Conservation (phyloP, 805 yeast species). For the Wickerhamiella cacticola region DNA sequence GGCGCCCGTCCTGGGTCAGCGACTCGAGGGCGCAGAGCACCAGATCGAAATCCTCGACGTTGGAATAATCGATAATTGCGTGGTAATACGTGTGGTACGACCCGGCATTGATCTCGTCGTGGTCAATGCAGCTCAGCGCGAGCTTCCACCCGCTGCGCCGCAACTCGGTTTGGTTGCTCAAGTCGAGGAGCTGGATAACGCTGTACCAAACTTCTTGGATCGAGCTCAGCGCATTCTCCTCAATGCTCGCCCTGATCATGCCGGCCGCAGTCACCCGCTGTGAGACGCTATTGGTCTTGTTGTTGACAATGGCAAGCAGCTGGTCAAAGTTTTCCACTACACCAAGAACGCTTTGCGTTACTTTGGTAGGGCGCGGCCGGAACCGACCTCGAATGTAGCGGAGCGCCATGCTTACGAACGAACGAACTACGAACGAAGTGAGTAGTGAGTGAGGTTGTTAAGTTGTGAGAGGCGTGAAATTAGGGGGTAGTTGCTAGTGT, state of each 20-base stretch:
- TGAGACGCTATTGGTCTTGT: slow-evolving; percentile 20
- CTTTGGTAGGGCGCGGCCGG: slow-evolving; percentile 8
- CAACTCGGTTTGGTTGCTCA: slow-evolving; percentile 28
- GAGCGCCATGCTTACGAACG: slow-evolving; percentile 10
- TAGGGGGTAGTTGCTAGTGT: no score
- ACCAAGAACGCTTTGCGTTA: slow-evolving; percentile 25
- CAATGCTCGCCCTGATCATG: slow-evolving; percentile 39
- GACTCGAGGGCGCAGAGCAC: slow-evolving; percentile 38
- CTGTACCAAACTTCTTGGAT: slow-evolving; percentile 69
- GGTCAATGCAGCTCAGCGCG: slow-evolving; percentile 42
- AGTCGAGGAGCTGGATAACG: slow-evolving; percentile 42
- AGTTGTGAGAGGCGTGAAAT: no score
- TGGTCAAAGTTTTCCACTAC: slow-evolving; percentile 26
- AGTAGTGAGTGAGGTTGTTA: no score
- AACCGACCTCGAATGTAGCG: slow-evolving; percentile 10
- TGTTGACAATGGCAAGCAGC: slow-evolving; percentile 23
- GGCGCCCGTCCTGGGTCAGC: slow-evolving; percentile 41
- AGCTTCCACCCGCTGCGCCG: slow-evolving; percentile 43
- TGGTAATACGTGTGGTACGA: slow-evolving; percentile 46
- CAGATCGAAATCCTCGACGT: slow-evolving; percentile 41
- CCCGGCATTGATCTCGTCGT: slow-evolving; percentile 40
- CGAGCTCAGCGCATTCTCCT: slow-evolving; percentile 42
- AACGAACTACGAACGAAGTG: no score
- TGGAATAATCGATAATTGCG: slow-evolving; percentile 40
- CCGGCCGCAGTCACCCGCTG: slow-evolving; percentile 38